These are phyloP conservation scores for Fraxinus anomala DNA, from an alignment of 257 asterid species.

Conservation along the genomic window DNA sequence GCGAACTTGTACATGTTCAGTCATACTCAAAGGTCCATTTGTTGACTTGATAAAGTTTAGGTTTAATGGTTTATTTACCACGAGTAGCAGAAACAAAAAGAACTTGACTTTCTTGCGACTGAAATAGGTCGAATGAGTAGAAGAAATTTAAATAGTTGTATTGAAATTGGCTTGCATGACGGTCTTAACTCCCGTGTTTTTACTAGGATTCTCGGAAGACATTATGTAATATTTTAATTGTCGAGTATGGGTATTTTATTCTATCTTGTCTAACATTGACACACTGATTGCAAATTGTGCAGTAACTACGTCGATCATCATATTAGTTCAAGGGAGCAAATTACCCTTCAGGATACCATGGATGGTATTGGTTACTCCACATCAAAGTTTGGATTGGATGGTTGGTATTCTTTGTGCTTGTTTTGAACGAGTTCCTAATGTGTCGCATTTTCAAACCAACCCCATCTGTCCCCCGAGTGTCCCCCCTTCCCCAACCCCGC, in stretches of 20 bases:
- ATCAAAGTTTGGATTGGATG: conserved; percentile 93
- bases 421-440: neutral
- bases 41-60: conserved; percentile 15
- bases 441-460: neutral
- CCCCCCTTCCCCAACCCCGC: neutral
- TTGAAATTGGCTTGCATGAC: conserved; percentile 11
- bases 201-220: conserved; percentile 4
- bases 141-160: conserved; percentile 3
- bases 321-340: conserved; percentile 96
- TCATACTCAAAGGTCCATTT: conserved; percentile 5
- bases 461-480: neutral
- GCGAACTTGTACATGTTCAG: neutral
- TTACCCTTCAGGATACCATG: conserved; percentile 91
- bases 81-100: conserved; percentile 2
- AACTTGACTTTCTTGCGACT: conserved; percentile 2
- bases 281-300: conserved; percentile 41
- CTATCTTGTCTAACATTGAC: conserved; percentile 24
- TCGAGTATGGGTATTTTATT: conserved; percentile 10
- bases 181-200: neutral
- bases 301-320: conserved; percentile 95
- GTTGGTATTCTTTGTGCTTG: conserved; percentile 48
- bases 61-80: neutral
- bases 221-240: conserved; percentile 6
- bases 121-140: conserved; percentile 17
- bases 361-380: conserved; percentile 83